Evolutionary conservation across 164 flowering plant species (phyloP), one percentile per base, ranked within the genome.

Genomic region (Aristolochia californica): DNA sequence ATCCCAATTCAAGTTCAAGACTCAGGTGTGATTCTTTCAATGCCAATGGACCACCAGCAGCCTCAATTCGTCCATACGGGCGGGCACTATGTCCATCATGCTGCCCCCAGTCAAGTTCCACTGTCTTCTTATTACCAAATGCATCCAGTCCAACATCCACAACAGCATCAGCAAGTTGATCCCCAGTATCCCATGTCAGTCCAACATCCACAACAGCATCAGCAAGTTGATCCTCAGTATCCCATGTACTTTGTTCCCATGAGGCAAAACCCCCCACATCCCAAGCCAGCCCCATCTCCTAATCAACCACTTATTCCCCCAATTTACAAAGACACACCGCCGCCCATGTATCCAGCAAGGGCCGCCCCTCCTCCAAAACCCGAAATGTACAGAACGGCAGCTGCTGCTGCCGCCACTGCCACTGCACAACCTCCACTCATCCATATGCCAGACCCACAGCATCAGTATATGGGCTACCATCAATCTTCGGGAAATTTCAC

Each of bases 41-140:
- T 79, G 62, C 68, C 48, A n/a, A 69, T 58, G 18, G 59, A 67
- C 17, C 74, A 64, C 13, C 73, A 65, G 15, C 83, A 68, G 44
- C 85, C 76, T 20, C 94, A 79, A 67, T 87, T 69, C 52, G 48
- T 83, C 53, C 85, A 76, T 55, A 66, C 84, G 49, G 83, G 80
- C 45, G 48, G 78, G 4, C 94, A 88, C 55, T 88, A 78, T 68
- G 74, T 88, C 22, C 87, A 81, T 9, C 89, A 83, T 24, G 79
- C 69, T 8, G 74, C 81, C 18, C 18, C 80, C 1, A 84, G 87
- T 51, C 62, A 74, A 0, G 70, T 82, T 30, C 88, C 87, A 44
- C 62, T 81, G 4, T 59, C 87, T 1, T 71, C 84, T 8, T 88
- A 78, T 66, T 87, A 82, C 61, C 83, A 73, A 28, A 69, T 87